phyloP scores from a whole-genome alignment of 352 stramenopile species.

The Thalassiosira oceanica region DNA sequence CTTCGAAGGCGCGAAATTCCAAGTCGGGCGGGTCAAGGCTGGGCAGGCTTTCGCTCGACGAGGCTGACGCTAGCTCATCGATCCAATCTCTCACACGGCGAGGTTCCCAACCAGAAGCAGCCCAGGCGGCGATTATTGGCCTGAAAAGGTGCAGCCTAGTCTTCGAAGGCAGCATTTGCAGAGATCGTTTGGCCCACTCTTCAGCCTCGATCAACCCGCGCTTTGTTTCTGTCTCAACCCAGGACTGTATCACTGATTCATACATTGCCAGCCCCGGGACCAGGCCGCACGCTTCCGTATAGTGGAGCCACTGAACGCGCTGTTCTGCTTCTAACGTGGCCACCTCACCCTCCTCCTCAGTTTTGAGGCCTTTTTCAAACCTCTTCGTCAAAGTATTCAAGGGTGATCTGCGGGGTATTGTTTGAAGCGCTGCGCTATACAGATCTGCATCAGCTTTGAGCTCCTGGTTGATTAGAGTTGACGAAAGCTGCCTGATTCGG shows the following conservation, averaged over 20 bases:
- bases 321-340: no score
- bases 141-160: slow-evolving; percentile 59
- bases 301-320: slow-evolving; percentile 58
- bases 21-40: no score
- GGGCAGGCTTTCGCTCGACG: no score
- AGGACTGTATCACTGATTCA: slow-evolving; percentile 73
- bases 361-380: slow-evolving; percentile 35
- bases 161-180: slow-evolving; percentile 2
- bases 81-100: slow-evolving; percentile 59
- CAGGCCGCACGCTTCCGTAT: slow-evolving; percentile 41
- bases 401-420: background rate
- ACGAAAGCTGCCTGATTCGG: slow-evolving; percentile 46
- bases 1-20: no score
- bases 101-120: slow-evolving; percentile 40
- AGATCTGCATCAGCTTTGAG: slow-evolving; percentile 42
- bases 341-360: slow-evolving; percentile 51
- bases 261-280: slow-evolving; percentile 64
- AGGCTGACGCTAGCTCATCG: slow-evolving; percentile 22
- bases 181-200: slow-evolving; percentile 38
- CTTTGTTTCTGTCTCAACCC: slow-evolving; percentile 56
- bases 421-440: slow-evolving; percentile 63
- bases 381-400: slow-evolving; percentile 29
- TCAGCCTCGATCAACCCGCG: slow-evolving; percentile 63
- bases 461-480: slow-evolving; percentile 16
- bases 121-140: slow-evolving; percentile 70